Conservation (phyloP, 768 basidiomycete species). For the Boletus sensibilis region DNA sequence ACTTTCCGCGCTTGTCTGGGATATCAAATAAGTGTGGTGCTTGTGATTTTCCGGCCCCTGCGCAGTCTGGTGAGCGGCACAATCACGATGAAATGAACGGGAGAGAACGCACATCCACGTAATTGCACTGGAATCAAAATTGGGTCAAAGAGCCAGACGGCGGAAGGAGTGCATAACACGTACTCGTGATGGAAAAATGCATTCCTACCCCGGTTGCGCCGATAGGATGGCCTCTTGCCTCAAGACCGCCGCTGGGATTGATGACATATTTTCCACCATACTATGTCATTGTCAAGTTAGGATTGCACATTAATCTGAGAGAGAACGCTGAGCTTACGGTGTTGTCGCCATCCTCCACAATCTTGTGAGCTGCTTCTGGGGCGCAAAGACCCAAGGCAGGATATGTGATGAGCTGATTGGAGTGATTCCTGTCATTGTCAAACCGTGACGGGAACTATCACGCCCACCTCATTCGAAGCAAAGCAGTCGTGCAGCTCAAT, state of each 20-base stretch:
- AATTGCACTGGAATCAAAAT: conserved; percentile 59
- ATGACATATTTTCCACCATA: conserved; percentile 82
- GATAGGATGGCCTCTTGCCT: conserved; percentile 81
- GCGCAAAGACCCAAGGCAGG: conserved; percentile 71
- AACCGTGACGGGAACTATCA: not conserved
- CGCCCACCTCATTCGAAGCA: conserved; percentile 67
- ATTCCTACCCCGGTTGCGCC: conserved; percentile 79
- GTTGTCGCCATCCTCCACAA: conserved; percentile 75
- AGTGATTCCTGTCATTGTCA: not conserved
- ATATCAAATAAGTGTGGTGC: conserved; percentile 62
- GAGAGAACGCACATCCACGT: conserved; percentile 49
- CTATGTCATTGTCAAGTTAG: conserved; percentile 31
- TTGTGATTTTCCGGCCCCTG: conserved; percentile 81
- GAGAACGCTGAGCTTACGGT: conserved; percentile 48
- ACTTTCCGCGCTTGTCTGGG: conserved; percentile 67
- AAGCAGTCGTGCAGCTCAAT: conserved; percentile 85
- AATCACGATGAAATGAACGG: not conserved
- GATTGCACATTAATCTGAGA: not conserved
- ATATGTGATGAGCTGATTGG: conserved; percentile 66
- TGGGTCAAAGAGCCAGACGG: not conserved
- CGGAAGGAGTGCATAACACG: conserved; percentile 21
- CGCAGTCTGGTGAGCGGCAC: not conserved
- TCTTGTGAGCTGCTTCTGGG: conserved; percentile 60
- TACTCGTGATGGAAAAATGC: conserved; percentile 81
- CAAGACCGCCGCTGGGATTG: conserved; percentile 82